Evolutionary conservation across 176 grass and related monocot species (phyloP), one percentile per base, ranked within the genome.

Genomic region (Oryza rufipogon): DNA sequence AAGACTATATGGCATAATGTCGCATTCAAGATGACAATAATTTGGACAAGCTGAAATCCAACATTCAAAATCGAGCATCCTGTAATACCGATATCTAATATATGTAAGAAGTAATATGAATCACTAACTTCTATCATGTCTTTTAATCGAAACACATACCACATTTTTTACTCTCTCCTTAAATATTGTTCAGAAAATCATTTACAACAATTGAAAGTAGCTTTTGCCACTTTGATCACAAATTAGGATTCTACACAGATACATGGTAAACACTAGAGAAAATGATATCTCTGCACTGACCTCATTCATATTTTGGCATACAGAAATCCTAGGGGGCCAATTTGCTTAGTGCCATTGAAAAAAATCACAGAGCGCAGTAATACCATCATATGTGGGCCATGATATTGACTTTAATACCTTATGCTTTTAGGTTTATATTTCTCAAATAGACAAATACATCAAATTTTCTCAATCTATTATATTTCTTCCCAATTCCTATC

Each of bases 1-100:
- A 76, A 66, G 28, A 90, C 7, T 1, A 36, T 44, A 47, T 38
- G 41, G 9, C 12, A 77, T 32, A 77, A 20, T 48, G 52, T 80
- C 15, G 71, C 39, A 65, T 75, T 34, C 6, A 8, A 84, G 22
- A 68, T 17, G 13, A 15, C 3, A 51, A 49, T 72, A 17, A 7
- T 72, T 11, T 39, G 11, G 17, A 41, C 28, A 67, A 89, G 15
- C 67, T 64, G 0, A 16, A 75, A 46, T 25, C 7, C 4, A 32
- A 15, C 28, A 0, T 23, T 67, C 3, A 73, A 75, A 74, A 75
- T 32, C 9, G 7, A 32, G 20, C 51, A 89, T 66, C n/a, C 20
- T 70, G 68, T 70, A 64, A 44, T 4, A 71, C 11, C 10, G 4
- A 60, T 41, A 88, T 80, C 7, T 13, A 32, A 32, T 26, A 74